Conservation (phyloP, 2,329 filamentous ascomycete genomes). For the Fusarium fracticaudum region DNA sequence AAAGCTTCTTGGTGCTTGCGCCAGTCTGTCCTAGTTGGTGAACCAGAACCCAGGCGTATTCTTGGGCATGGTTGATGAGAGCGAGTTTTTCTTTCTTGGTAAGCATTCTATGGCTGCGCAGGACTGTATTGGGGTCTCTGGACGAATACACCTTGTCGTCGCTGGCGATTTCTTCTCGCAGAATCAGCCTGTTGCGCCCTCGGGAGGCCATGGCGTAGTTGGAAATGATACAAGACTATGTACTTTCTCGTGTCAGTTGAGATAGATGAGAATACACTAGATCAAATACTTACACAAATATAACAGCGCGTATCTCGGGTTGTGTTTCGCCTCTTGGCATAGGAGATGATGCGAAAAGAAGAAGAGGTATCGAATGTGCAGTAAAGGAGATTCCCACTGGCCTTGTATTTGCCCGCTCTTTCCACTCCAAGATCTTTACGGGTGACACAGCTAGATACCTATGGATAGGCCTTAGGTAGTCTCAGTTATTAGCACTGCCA, state of each 20-base stretch:
- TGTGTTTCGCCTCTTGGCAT: not conserved
- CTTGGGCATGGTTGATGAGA: not conserved
- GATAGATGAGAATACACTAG: not conserved
- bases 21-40: not conserved
- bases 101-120: not conserved
- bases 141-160: not conserved
- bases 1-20: not conserved
- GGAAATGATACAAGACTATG: not conserved
- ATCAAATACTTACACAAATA: not conserved
- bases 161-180: not conserved
- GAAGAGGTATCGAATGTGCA: not conserved
- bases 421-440: not conserved
- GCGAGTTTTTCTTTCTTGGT: not conserved
- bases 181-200: not conserved
- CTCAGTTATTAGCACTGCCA: not conserved
- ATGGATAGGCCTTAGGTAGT: no score
- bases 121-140: not conserved
- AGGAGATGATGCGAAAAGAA: not conserved
- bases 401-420: not conserved
- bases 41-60: not conserved
- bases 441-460: not conserved
- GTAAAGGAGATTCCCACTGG: not conserved
- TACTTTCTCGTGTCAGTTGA: not conserved
- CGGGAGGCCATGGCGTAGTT: not conserved
- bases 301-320: fast-evolving